These are phyloP conservation scores for Populus tremula DNA, from an alignment of 345 rosid species.

Conservation along the genomic window DNA sequence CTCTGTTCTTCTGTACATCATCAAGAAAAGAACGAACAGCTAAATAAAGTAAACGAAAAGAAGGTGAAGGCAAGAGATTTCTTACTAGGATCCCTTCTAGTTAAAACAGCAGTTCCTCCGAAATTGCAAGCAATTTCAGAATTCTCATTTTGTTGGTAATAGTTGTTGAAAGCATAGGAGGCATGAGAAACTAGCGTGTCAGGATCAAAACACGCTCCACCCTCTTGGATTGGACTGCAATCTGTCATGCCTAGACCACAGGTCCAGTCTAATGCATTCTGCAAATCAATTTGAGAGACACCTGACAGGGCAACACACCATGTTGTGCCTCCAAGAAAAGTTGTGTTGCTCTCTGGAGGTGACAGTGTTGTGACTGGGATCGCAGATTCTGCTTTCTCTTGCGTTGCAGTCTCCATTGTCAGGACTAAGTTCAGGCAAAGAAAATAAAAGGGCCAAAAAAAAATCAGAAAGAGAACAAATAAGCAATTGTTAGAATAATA, in stretches of 20 bases:
- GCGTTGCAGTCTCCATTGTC: slow-evolving; percentile 15
- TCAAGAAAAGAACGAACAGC: background rate
- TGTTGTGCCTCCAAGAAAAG: slow-evolving; percentile 66
- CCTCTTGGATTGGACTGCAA: slow-evolving; percentile 18
- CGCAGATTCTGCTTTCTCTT: slow-evolving; percentile 47
- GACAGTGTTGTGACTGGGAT: slow-evolving; percentile 42
- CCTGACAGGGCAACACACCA: slow-evolving; percentile 84
- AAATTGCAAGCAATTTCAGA: slow-evolving; percentile 38
- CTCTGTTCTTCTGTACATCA: background rate
- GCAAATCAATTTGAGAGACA: slow-evolving; percentile 66
- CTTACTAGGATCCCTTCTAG: slow-evolving; percentile 25
- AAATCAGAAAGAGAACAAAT: background rate
- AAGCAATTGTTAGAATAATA: background rate
- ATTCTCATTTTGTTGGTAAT: slow-evolving; percentile 34
- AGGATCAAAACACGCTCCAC: slow-evolving; percentile 26
- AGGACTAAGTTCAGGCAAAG: background rate
- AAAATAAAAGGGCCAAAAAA: background rate
- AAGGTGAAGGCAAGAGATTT: background rate
- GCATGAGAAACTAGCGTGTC: slow-evolving; percentile 28
- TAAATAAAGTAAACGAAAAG: background rate
- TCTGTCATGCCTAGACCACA: slow-evolving; percentile 77
- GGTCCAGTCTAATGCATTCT: slow-evolving; percentile 92
- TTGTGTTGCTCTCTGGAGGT: slow-evolving; percentile 85
- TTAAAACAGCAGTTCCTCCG: slow-evolving; percentile 28
- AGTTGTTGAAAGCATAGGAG: slow-evolving; percentile 30